Conservation (phyloP, 2,329 filamentous ascomycete genomes). For the Chaetomium sp. region DNA sequence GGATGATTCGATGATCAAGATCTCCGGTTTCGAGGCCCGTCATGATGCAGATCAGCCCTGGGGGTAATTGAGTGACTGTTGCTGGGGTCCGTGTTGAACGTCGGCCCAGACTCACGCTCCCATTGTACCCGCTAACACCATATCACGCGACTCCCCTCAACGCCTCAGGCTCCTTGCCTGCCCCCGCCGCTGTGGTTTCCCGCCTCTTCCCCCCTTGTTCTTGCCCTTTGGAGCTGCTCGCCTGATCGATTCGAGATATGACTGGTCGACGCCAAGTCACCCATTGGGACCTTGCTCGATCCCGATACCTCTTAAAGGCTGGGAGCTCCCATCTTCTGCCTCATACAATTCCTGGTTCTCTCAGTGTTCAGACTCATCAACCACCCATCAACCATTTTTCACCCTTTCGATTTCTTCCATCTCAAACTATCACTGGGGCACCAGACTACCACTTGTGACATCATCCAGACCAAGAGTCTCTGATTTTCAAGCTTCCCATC, state of each 20-base stretch:
- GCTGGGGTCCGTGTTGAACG: not conserved
- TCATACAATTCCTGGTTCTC: constrained; percentile 19
- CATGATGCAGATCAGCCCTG: constrained; percentile 22
- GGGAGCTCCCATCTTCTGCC: constrained; percentile 30
- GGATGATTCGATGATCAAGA: constrained; percentile 5
- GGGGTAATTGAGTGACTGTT: constrained; percentile 10
- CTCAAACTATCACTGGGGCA: constrained; percentile 16
- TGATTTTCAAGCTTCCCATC: not conserved
- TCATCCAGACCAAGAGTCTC: not conserved
- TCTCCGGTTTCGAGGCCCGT: not conserved
- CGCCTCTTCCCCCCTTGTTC: constrained; percentile 28
- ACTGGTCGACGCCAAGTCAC: constrained; percentile 27
- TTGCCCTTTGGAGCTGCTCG: constrained; percentile 35
- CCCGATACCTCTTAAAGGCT: constrained; percentile 28
- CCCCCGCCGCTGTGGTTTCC: constrained; percentile 21
- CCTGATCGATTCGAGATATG: constrained; percentile 32
- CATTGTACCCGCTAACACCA: constrained; percentile 29
- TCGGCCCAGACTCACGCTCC: constrained; percentile 31
- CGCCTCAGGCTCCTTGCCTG: constrained; percentile 25
- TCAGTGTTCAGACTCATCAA: constrained; percentile 20
- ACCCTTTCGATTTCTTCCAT: constrained; percentile 19
- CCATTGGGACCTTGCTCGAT: constrained; percentile 16
- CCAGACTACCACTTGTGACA: not conserved
- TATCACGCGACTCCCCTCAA: constrained; percentile 35
- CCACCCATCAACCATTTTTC: constrained; percentile 18